phyloP scores from a whole-genome alignment of 2,329 filamentous ascomycete species.

The Stagonosporopsis tanaceti region DNA sequence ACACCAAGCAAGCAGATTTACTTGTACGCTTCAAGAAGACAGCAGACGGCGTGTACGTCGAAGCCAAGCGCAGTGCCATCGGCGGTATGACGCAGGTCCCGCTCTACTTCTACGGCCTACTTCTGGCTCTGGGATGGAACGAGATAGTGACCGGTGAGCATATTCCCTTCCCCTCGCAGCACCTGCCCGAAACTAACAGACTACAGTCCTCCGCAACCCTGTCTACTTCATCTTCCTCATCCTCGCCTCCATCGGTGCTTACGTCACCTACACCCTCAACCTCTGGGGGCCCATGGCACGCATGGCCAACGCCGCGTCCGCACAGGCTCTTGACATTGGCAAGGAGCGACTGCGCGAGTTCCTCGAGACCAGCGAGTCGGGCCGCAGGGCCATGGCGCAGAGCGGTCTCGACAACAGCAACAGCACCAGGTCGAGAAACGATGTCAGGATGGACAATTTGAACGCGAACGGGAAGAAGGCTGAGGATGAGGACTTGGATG shows the following conservation, averaged over 20 bases:
- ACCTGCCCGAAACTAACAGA: slow-evolving; percentile 17
- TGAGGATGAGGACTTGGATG: slow-evolving; percentile 42
- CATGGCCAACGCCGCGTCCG: slow-evolving; percentile 88
- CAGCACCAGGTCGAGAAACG: slow-evolving; percentile 22
- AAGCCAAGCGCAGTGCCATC: slow-evolving; percentile 96
- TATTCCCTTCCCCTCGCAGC: neutral
- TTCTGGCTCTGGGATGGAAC: slow-evolving; percentile 97
- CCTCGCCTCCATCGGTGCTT: slow-evolving; percentile 76
- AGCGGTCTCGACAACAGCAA: slow-evolving; percentile 21
- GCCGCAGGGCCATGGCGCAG: slow-evolving; percentile 83
- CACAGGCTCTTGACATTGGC: slow-evolving; percentile 87
- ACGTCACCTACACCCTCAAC: slow-evolving; percentile 92
- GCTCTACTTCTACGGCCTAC: slow-evolving; percentile 89
- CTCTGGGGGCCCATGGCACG: slow-evolving; percentile 95
- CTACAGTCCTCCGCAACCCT: slow-evolving; percentile 88
- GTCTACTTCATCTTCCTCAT: slow-evolving; percentile 90
- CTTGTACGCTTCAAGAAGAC: slow-evolving; percentile 98
- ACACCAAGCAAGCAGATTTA: slow-evolving; percentile 88
- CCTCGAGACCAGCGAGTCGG: slow-evolving; percentile 84
- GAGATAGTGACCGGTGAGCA: slow-evolving; percentile 91
- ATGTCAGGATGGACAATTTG: slow-evolving; percentile 50
- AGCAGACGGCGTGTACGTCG: slow-evolving; percentile 95
- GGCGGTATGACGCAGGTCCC: slow-evolving; percentile 94
- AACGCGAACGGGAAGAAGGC: slow-evolving; percentile 55
- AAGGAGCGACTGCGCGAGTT: slow-evolving; percentile 93